A percentile compares a stretch with the other conserved stretches of the same genome.
Evolutionary conservation across 257 asterid species (phyloP).

Genomic region (Capsicum chinense): DNA sequence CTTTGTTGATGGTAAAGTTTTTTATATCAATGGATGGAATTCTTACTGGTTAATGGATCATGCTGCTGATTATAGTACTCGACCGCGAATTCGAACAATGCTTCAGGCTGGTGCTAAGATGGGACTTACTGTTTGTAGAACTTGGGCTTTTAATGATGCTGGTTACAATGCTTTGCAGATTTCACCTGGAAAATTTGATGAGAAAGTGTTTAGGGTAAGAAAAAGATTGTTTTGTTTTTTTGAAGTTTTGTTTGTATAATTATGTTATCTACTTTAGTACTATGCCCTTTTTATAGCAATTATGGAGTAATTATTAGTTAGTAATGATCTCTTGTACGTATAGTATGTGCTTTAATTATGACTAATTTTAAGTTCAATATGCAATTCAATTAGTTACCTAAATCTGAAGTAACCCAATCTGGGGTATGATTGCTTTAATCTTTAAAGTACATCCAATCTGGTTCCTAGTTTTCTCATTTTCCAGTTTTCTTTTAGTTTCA

Average conservation of each 20-base stretch:
- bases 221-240: not conserved
- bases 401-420: not conserved
- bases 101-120: slow-evolving; percentile 86
- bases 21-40: slow-evolving; percentile 96
- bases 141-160: slow-evolving; percentile 99
- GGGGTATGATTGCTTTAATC: not conserved
- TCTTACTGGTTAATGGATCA: slow-evolving; percentile 99
- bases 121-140: slow-evolving; percentile 97
- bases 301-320: not conserved
- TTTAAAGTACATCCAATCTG: not conserved
- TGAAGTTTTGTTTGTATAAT: slow-evolving; percentile 18
- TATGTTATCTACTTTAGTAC: slow-evolving; percentile 29
- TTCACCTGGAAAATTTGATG: slow-evolving; percentile 89
- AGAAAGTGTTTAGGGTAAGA: slow-evolving; percentile 84
- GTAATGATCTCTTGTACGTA: not conserved
- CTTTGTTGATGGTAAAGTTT: slow-evolving; percentile 78
- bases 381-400: not conserved
- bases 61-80: slow-evolving; percentile 71
- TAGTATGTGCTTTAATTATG: slow-evolving; percentile 9
- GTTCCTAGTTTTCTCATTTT: not conserved
- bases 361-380: not conserved
- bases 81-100: slow-evolving; percentile 65
- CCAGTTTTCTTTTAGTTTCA: not conserved
- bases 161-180: slow-evolving; percentile 89
- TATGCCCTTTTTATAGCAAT: not conserved